phyloP scores from a whole-genome alignment of 768 basidiomycete species.

The Boletellus sp. region DNA sequence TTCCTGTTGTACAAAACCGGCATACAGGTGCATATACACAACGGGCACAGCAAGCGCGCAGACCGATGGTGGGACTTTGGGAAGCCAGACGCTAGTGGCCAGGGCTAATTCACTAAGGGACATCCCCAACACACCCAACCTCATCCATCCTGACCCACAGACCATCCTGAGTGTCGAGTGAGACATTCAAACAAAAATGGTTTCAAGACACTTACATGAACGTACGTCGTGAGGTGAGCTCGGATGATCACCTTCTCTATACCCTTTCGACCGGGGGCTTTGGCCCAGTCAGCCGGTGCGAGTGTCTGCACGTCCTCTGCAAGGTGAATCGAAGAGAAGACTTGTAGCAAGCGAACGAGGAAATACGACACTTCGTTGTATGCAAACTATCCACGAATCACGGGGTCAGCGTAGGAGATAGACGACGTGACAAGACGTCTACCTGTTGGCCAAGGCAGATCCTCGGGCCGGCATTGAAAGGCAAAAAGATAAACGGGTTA shows the following conservation, averaged over 20 bases:
- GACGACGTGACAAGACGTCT: neutral
- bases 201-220: slow-evolving; percentile 33
- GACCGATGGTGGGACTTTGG: neutral
- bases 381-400: slow-evolving; percentile 44
- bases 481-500: slow-evolving; percentile 50
- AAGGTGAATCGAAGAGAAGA: slow-evolving; percentile 44
- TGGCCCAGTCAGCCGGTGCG: slow-evolving; percentile 45
- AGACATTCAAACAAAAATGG: neutral
- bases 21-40: no score
- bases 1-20: no score
- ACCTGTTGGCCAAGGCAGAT: slow-evolving; percentile 40
- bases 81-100: neutral
- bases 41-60: no score
- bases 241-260: slow-evolving; percentile 45
- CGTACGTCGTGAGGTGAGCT: slow-evolving; percentile 53
- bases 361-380: slow-evolving; percentile 65
- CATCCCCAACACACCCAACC: neutral
- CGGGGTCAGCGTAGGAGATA: slow-evolving; percentile 1
- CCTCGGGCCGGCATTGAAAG: slow-evolving; percentile 39
- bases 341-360: slow-evolving; percentile 56
- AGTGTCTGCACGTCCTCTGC: slow-evolving; percentile 43
- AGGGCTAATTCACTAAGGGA: neutral
- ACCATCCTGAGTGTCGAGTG: slow-evolving; percentile 15
- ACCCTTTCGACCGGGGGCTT: slow-evolving; percentile 33
- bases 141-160: slow-evolving; percentile 29